A percentile compares a stretch with the other conserved stretches of the same genome.
Conservation (phyloP, 768 basidiomycete genomes). For the Boletus subcaerulescens region DNA sequence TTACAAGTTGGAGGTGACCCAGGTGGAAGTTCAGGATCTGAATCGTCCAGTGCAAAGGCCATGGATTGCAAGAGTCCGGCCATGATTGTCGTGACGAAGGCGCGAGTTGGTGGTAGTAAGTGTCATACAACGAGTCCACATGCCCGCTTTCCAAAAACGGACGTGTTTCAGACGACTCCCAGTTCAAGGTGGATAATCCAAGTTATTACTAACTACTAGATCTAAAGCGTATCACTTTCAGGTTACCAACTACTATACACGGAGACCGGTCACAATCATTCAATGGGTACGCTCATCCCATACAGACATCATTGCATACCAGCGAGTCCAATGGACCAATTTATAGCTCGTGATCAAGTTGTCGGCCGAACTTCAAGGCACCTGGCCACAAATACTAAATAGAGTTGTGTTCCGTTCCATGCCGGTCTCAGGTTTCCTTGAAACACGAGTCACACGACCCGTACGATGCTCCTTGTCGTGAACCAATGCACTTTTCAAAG, state of each 20-base stretch:
- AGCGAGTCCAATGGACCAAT: no score
- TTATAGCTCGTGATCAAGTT: no score
- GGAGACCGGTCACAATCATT: no score
- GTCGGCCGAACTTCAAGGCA: no score
- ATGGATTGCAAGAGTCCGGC: conserved; percentile 12
- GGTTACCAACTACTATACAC: no score
- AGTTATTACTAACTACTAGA: no score
- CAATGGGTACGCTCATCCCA: no score
- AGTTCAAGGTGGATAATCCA: no score
- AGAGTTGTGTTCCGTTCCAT: background rate
- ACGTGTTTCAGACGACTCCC: background rate
- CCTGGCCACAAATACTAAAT: no score
- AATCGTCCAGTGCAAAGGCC: conserved; percentile 27
- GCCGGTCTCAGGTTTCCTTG: background rate
- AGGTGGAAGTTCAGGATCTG: conserved; percentile 49
- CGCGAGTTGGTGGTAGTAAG: background rate
- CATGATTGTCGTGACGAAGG: conserved; percentile 12
- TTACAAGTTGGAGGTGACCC: conserved; percentile 64
- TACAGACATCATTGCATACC: no score
- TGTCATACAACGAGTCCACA: background rate
- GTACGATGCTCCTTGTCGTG: background rate
- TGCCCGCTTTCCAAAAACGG: conserved; percentile 15
- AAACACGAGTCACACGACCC: background rate
- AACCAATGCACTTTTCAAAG: conserved; percentile 70
- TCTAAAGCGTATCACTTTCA: no score